Base-by-base conservation (phyloP, 1,284 basidiomycete species). In the Pseudozyma thailandica region DNA sequence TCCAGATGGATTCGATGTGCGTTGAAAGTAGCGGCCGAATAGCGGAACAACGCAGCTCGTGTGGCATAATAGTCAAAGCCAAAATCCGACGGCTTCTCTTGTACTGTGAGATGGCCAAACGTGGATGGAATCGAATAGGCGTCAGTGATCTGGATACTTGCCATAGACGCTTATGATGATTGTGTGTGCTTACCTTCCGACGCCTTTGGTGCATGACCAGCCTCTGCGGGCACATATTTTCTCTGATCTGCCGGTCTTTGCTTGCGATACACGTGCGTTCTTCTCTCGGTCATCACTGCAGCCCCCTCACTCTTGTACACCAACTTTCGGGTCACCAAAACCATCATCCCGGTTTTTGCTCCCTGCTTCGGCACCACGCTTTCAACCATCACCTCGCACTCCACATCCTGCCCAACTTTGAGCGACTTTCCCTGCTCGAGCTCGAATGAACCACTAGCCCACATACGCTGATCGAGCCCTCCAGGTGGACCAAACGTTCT, bases 1-100 rank as follows among this genome's bases (percentile, higher is more conserved):
- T 80, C 78, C 20, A 77, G 59, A 35, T 81, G 80, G 38, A 81
- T 80, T 12, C 71, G 70, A 42, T 80, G 79, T 0, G 77, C 74
- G 52, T 80, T 81, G 66, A 75, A 81, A 0, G 79, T 81, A 10
- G 77, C 68, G 1, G 80, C 80, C 8, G 73, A 76, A 57, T 79
- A 81, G n/a, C 80, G 55, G 47, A 80, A 83, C 7, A 81, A 74
- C 1, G 58, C 73, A 0, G 70, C 59, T 26, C 72, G 54, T 6
- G 70, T 68, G 10, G 70, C 63, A 23, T 58, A 52, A 42, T 66
- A 72, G 49, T 72, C 56, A 20, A 66, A 72, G 30, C 63, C 69
- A 43, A 72, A 72, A 20, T 72, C 55, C 10, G 62, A 72, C 5
- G 39, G 45, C 56, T 58, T 55, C 28, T 64, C 64, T 38, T 60